Evolutionary conservation across 345 rosid species (phyloP), one percentile per base, ranked within the genome.

Genomic region (Bruguiera parviflora): DNA sequence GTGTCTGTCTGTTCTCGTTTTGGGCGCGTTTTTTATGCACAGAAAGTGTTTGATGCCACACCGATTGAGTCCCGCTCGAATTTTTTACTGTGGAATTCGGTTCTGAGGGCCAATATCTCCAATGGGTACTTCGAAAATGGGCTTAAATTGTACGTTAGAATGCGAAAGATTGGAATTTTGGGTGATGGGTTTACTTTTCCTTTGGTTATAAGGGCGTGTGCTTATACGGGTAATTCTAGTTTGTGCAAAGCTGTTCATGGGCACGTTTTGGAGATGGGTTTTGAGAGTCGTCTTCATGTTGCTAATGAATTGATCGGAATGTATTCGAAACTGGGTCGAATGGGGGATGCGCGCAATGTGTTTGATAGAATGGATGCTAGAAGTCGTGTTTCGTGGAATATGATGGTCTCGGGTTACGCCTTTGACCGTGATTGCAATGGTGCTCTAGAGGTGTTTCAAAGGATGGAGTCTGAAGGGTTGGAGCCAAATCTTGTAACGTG

Each of bases 121-220:
- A 75, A 76, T 62, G 89, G 84, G n/a, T 58, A 8, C 43, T 69
- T 65, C 70, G 84, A 29, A 61, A 75, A 57, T 69, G 84, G 85
- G 2, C 62, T 89, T 69, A 66, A 75, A 35, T 65, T 91, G 31
- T 91, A 84, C 65, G 53, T 5, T 35, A 68, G 37, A 75, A 89
- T 87, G 97, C 81, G 86, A 59, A 63, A 74, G 53, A 18, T 60
- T 20, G 87, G 88, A 47, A 71, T 79, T 75, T 68, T 63, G 8
- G 91, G 83, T 3, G 97, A 91, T 69, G 85, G 84, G 33, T 89
- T 83, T 70, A 80, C 87, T 21, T 72, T 84, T 43, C 97, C 92
- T 3, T 61, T 89, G 69, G 83, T 86, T 53, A 67, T 75, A 59
- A 80, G 84, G 71, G 88, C 83, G 15, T 85, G 87, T 70, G 83